Conservation (phyloP, 768 basidiomycete species). For the Dacryopinax primogenitus region DNA sequence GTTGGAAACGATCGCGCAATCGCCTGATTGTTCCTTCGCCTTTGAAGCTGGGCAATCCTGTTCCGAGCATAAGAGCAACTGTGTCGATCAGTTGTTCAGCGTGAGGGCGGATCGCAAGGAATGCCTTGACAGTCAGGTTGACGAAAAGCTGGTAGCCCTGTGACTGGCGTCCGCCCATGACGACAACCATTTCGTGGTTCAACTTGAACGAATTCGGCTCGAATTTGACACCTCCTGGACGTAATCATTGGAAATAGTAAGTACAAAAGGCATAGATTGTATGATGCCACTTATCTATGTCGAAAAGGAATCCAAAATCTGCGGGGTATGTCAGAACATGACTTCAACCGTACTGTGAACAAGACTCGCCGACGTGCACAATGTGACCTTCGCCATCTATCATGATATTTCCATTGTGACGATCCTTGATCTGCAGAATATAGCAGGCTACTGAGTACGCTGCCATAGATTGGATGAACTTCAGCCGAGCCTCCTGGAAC, state of each 20-base stretch:
- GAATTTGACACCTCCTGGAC: constrained; percentile 91
- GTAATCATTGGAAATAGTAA: constrained; percentile 28
- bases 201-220: constrained; percentile 97
- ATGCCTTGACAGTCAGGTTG: constrained; percentile 87
- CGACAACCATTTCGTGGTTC: constrained; percentile 93
- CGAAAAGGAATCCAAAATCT: constrained; percentile 95
- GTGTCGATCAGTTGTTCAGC: constrained; percentile 81
- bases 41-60: constrained; percentile 91
- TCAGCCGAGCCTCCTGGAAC: constrained; percentile 84
- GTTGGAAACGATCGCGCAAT: constrained; percentile 73
- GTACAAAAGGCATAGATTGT: constrained; percentile 16
- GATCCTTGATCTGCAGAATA: constrained; percentile 94
- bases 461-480: constrained; percentile 98
- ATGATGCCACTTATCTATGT: constrained; percentile 77
- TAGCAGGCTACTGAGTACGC: constrained; percentile 98
- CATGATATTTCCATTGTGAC: constrained; percentile 99
- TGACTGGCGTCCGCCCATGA: constrained; percentile 92
- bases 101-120: constrained; percentile 90
- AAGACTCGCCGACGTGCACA: constrained; percentile 70
- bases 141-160: constrained; percentile 92
- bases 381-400: constrained; percentile 97
- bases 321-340: constrained; percentile 16
- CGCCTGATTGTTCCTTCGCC: constrained; percentile 85
- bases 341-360: neutral
- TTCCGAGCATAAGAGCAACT: constrained; percentile 86